These are phyloP conservation scores for Russula ochroleuca DNA, from an alignment of 768 basidiomycete species.

Conservation along the genomic window DNA sequence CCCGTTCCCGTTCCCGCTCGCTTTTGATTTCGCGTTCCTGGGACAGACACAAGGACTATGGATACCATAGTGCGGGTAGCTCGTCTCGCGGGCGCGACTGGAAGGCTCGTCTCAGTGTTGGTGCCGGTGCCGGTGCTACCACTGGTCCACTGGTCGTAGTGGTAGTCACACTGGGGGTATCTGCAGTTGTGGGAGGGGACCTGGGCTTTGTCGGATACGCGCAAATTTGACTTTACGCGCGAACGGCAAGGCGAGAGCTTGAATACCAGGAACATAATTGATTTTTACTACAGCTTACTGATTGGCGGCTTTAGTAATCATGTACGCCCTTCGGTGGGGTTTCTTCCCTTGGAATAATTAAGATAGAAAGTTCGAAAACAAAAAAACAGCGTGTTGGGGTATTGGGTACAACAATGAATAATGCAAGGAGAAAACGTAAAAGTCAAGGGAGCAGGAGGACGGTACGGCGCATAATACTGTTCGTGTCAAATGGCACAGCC, in stretches of 20 bases:
- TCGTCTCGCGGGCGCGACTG: not conserved
- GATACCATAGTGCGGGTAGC: not conserved
- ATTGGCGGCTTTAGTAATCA: too few species aligned
- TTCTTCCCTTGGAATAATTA: too few species aligned
- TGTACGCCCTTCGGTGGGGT: too few species aligned
- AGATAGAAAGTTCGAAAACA: too few species aligned
- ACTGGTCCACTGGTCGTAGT: not conserved
- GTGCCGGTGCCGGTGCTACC: not conserved
- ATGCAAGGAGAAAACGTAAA: too few species aligned
- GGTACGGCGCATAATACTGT: too few species aligned
- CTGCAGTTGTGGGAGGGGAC: not conserved
- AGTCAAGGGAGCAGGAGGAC: too few species aligned
- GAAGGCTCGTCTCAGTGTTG: not conserved
- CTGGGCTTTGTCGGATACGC: not conserved
- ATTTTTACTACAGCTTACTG: too few species aligned
- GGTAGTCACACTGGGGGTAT: not conserved
- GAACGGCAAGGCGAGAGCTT: slow-evolving; percentile 3
- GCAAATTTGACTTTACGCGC: slow-evolving; percentile 8
- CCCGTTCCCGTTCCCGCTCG: not conserved
- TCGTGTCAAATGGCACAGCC: too few species aligned
- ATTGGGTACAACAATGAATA: too few species aligned
- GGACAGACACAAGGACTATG: not conserved
- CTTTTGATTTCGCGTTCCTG: not conserved
- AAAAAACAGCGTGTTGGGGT: too few species aligned
- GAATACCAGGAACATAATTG: not conserved